Base-by-base conservation (phyloP, 192 early-diverging fungal species). In the Mortierella hygrophila region DNA sequence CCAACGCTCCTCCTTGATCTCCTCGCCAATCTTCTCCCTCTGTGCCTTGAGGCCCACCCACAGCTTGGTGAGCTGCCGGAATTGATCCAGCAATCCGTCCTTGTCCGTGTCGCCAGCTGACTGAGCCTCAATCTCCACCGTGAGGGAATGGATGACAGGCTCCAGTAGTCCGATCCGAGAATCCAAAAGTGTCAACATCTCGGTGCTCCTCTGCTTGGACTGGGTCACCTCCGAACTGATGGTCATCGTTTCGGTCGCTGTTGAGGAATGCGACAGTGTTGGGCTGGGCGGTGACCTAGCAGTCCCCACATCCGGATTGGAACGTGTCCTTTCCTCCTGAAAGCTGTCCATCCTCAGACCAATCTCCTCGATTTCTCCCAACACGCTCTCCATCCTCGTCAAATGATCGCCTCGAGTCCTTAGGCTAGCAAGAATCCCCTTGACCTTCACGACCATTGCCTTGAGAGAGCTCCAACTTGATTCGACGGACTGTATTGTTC, bases 1-100 rank as follows among this genome's bases (percentile, higher is more conserved):
- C 92, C 92, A 93, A 42, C 82, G 84, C 18, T 91, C 90, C 72
- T 93, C 92, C 73, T 93, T 93, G 21, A 91, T 46, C 40, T 92
- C 92, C 5, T 89, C 83, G 21, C 88, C 65, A 37, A 86, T 60
- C 70, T 75, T 86, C 23, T 92, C 90, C 18, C 91, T 89, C 42
- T 90, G 90, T 23, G 86, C 29, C 35, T 90, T 86, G 13, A 90
- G 69, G 11, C 71, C 82, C 15, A 89, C 82, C 92, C 92, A 93
- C 18, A 83, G 73, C 20, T 77, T 78, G 38, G 87, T 87, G 23
- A 81, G 41, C 8, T 81, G 75, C 2, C n/a, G 42, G 23, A 80
- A 80, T n/a, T 79, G 78, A 15, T 80, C 83, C 74, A 74, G 78
- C 20, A 80, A 54, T 32, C 71, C 75, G 20, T 77, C 57, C 9